Percentiles rank a stretch among this genome's conserved stretches.
Evolutionary conservation across 2,329 filamentous ascomycete species (phyloP).

Genomic region (Penicillium sp.): DNA sequence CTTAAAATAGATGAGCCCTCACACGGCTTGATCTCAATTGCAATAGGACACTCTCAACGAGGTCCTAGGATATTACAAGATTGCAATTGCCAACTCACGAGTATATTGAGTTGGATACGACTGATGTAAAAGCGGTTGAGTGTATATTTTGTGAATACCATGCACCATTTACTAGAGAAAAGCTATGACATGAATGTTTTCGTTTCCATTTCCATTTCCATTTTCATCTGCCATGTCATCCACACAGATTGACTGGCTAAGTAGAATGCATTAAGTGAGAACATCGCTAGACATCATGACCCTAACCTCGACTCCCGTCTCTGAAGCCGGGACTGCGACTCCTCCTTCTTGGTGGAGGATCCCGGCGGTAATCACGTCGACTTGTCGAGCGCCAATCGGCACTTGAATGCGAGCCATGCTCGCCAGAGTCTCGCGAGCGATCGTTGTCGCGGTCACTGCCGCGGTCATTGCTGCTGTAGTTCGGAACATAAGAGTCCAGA

Average conservation of each 20-base stretch:
- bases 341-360: constrained; percentile 31
- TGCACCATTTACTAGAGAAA: constrained; percentile 9
- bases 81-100: background rate
- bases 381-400: constrained; percentile 26
- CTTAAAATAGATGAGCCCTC: constrained; percentile 16
- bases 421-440: constrained; percentile 27
- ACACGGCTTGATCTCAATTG: constrained; percentile 4
- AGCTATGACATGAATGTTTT: constrained; percentile 13
- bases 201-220: constrained; percentile 5
- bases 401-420: constrained; percentile 18
- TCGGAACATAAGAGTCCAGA: constrained; percentile 41
- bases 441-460: constrained; percentile 19
- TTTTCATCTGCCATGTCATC: constrained; percentile 1
- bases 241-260: constrained; percentile 7
- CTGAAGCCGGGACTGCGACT: constrained; percentile 38
- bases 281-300: background rate
- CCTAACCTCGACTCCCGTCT: constrained; percentile 27
- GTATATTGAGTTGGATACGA: constrained; percentile 4
- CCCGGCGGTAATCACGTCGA: constrained; percentile 32
- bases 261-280: constrained; percentile 2
- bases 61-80: constrained; percentile 7
- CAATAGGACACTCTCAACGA: constrained; percentile 23
- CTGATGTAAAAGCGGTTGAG: constrained; percentile 4
- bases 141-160: constrained; percentile 14
- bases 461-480: constrained; percentile 25